phyloP scores from a whole-genome alignment of 805 yeast species.

The Candida tallmaniae region DNA sequence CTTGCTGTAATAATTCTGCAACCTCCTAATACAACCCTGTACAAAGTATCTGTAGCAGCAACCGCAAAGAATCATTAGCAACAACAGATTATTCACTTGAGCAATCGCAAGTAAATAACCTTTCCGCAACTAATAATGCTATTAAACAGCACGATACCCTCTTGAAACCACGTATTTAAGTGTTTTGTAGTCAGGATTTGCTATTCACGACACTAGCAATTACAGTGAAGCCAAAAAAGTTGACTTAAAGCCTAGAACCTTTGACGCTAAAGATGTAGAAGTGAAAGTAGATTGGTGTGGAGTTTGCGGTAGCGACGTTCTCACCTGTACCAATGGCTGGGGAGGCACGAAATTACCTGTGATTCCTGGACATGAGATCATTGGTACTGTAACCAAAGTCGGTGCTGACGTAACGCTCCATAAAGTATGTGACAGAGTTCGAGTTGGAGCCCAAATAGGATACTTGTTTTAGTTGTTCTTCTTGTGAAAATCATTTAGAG shows the following conservation, averaged over 20 bases:
- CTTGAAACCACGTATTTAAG: too few relatives aligned
- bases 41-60: too few relatives aligned
- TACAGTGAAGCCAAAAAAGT: conserved; percentile 32
- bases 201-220: conserved; percentile 23
- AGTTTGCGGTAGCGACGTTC: conserved; percentile 60
- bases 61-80: too few relatives aligned
- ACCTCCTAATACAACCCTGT: too few relatives aligned
- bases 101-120: too few relatives aligned
- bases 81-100: too few relatives aligned
- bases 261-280: conserved; percentile 43
- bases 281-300: conserved; percentile 61
- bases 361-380: conserved; percentile 61
- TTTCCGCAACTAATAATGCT: too few relatives aligned
- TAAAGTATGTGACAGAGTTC: conserved; percentile 73
- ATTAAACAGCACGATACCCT: too few relatives aligned
- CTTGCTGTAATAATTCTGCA: too few relatives aligned
- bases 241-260: conserved; percentile 22
- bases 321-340: conserved; percentile 54
- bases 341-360: conserved; percentile 17
- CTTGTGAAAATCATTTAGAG: conserved; percentile 40
- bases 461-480: conserved; percentile 57
- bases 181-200: too few relatives aligned
- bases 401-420: conserved; percentile 51
- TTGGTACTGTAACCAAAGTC: conserved; percentile 55
- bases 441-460: conserved; percentile 67